Base-by-base conservation (phyloP, 2,329 filamentous ascomycete species). In the Mycocentrospora acerina region DNA sequence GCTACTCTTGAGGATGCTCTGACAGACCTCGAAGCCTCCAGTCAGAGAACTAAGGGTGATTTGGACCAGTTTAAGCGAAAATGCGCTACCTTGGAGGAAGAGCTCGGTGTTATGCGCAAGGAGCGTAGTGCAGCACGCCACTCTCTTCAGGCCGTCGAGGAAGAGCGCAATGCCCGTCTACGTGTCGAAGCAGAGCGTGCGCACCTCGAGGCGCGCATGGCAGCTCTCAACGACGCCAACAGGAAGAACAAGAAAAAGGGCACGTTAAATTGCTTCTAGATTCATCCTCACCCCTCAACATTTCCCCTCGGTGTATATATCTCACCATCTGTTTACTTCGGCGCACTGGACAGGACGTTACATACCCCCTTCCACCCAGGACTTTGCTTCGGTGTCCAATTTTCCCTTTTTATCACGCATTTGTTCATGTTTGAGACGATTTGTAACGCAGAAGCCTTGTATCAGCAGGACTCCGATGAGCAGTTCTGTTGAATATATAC, bases 171-270 rank as follows among this genome's bases (percentile, higher is more conserved):
- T 73, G 94, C 95, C 72, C 80, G 93, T 44, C 79, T 89, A 50
- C 88, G 91, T 48, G 90, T 94, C 24, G 93, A 98, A 74, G 82
- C 86, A 51, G 93, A 93, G 29, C 79, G 87, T 37, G 87, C 86
- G 26, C 88, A 95, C 60, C 80, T 98, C 17, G 91, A 98, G 71
- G 89, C 95, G 73, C 82, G 91, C 40, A 98, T 77, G 74, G 64
- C 64, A 31, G 70, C 71, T 38, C 66, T 98, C 83, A 90, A 91
- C 60, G 85, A 87, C 42, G 85, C 93, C 67, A 90, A 85, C 71
- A 85, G 87, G 74, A 93, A 94, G 46, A 95, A 91, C 79, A 90
- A 94, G 71, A 90, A 94, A 71, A 95, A 95, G 80, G 83, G 86
- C 60, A 90, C 86, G 54, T 79, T 98, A 70, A 97, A 96, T 75